Percentiles rank a stretch among this genome's conserved stretches.
Evolutionary conservation across 164 flowering plant genomes (phyloP).

Genomic region (Warburgia ugandensis): DNA sequence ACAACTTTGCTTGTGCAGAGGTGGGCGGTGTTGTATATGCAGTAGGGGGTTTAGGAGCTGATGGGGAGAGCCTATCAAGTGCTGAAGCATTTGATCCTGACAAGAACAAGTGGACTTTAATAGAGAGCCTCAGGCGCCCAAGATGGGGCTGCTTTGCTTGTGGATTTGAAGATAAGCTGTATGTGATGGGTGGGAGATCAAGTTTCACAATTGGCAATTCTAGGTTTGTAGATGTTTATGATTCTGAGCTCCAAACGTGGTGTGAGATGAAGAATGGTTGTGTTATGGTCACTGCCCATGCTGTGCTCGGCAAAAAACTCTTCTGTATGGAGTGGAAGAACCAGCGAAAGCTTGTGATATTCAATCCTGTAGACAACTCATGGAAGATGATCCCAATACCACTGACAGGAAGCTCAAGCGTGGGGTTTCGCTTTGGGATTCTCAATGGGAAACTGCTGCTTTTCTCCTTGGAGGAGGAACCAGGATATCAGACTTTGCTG

Average conservation of each 20-base stretch:
- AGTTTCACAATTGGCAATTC: conserved; percentile 90
- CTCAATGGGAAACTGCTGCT: conserved; percentile 68
- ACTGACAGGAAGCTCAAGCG: conserved; percentile 63
- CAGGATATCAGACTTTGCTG: conserved; percentile 29
- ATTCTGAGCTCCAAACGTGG: conserved; percentile 65
- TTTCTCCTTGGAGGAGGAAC: conserved; percentile 52
- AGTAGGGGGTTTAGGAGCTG: conserved; percentile 78
- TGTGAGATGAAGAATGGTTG: conserved; percentile 85
- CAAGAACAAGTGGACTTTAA: conserved; percentile 55
- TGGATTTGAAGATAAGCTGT: conserved; percentile 74
- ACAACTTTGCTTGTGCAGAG: conserved; percentile 87
- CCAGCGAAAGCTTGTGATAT: conserved; percentile 63
- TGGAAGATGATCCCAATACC: conserved; percentile 86
- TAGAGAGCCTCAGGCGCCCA: conserved; percentile 79
- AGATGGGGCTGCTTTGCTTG: conserved; percentile 88
- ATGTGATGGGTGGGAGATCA: conserved; percentile 93
- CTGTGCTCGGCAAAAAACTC: conserved; percentile 65
- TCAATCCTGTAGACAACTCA: conserved; percentile 49
- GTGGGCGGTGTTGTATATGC: conserved; percentile 72
- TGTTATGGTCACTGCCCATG: conserved; percentile 96
- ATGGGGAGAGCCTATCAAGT: conserved; percentile 72
- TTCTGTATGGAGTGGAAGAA: conserved; percentile 97
- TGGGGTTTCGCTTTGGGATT: conserved; percentile 74
- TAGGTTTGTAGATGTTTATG: conserved; percentile 68
- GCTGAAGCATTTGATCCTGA: conserved; percentile 84